Evolutionary conservation across 495 filamentous ascomycete genomes (phyloP).

Genomic region (Gamarada debralockiae): DNA sequence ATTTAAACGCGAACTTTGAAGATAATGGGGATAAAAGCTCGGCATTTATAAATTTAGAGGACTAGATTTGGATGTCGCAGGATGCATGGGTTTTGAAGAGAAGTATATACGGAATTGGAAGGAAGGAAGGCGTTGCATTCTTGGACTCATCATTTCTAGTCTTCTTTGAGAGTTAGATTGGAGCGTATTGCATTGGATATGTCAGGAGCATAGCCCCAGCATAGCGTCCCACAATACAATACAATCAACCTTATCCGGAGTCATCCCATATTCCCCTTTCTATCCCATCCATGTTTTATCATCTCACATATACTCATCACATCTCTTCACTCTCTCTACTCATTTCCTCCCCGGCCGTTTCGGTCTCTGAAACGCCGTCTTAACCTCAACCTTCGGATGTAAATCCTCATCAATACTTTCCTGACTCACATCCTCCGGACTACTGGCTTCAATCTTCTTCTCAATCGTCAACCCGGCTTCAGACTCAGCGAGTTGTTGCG

Average conservation of each 20-base stretch:
- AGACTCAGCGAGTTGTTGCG: conserved; percentile 60
- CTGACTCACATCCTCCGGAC: conserved; percentile 76
- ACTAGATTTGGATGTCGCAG: too few species aligned
- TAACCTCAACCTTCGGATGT: conserved; percentile 63
- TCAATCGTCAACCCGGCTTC: conserved; percentile 68
- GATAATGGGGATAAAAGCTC: too few species aligned
- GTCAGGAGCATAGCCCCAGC: conserved; percentile 8
- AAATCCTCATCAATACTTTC: conserved; percentile 70
- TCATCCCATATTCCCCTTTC: background rate
- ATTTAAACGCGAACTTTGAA: too few species aligned
- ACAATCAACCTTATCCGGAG: background rate
- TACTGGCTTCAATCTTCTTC: conserved; percentile 64
- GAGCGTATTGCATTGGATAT: too few species aligned
- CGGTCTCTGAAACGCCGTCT: conserved; percentile 78
- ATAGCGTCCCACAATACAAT: conserved; percentile 4
- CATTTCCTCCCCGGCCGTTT: conserved; percentile 67
- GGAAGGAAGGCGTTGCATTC: conserved; percentile 1
- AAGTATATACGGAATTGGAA: too few species aligned
- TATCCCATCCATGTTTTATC: too few species aligned
- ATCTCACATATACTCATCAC: too few species aligned
- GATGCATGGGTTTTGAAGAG: too few species aligned
- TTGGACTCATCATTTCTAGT: conserved; percentile 1
- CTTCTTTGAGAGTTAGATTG: too few species aligned
- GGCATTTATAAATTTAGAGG: too few species aligned
- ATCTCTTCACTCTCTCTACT: too few species aligned